Conservation (phyloP, 768 basidiomycete genomes). For the Pisolithus marmoratus region DNA sequence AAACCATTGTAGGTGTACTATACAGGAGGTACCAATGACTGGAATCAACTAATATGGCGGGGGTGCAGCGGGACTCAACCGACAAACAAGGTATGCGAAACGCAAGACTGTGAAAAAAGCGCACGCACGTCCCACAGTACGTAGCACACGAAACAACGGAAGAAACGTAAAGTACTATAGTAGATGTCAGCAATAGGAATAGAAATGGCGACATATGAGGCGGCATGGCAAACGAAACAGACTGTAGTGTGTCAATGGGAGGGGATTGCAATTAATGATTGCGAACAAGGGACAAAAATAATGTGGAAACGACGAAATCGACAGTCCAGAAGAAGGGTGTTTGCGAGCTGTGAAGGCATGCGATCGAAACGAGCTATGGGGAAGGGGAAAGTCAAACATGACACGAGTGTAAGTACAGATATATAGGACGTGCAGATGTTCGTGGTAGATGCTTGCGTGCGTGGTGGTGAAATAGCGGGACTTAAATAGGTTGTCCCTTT, state of each 20-base stretch:
- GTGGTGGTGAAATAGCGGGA: slow-evolving; percentile 33
- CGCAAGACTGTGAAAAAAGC: slow-evolving; percentile 8
- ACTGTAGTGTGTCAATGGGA: slow-evolving; percentile 13
- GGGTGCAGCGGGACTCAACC: background rate
- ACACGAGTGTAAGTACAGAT: slow-evolving; percentile 34
- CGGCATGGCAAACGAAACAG: slow-evolving; percentile 9
- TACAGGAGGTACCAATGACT: slow-evolving; percentile 7
- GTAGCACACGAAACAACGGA: slow-evolving; percentile 3
- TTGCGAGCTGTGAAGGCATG: slow-evolving; percentile 18
- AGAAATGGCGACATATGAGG: slow-evolving; percentile 18
- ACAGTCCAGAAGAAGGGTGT: slow-evolving; percentile 9
- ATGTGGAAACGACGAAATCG: slow-evolving; percentile 18
- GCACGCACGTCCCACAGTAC: slow-evolving; percentile 4
- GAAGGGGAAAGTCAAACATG: slow-evolving; percentile 27
- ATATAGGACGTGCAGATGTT: slow-evolving; percentile 36
- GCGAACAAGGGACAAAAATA: slow-evolving; percentile 21
- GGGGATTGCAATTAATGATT: slow-evolving; percentile 26
- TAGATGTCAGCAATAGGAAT: slow-evolving; percentile 28
- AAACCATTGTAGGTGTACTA: slow-evolving; percentile 6
- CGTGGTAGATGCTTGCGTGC: slow-evolving; percentile 36
- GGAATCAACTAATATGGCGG: slow-evolving; percentile 1
- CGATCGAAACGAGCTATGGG: slow-evolving; percentile 17
- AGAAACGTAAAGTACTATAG: slow-evolving; percentile 27
- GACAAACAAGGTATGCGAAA: slow-evolving; percentile 10
- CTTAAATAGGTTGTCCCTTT: slow-evolving; percentile 32